phyloP scores from a whole-genome alignment of 352 stramenopile species.

The Phytophthora foliorum region DNA sequence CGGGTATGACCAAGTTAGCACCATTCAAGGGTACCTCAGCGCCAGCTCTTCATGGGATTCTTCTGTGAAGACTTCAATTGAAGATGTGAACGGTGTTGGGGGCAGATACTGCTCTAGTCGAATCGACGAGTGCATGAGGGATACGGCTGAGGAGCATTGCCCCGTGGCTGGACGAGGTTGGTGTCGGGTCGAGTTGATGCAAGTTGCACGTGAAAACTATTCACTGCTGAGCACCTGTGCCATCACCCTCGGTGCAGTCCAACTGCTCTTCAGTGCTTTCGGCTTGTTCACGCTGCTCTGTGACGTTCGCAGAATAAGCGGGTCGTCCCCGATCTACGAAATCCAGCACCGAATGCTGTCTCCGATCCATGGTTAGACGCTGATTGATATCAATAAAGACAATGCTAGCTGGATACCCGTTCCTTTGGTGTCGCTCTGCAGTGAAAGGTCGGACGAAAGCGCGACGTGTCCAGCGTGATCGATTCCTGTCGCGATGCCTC shows the following conservation, averaged over 20 bases:
- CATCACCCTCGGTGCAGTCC: slow-evolving; percentile 48
- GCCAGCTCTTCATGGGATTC: slow-evolving; percentile 44
- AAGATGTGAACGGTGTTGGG: slow-evolving; percentile 44
- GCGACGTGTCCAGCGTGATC: slow-evolving; percentile 7
- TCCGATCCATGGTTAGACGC: slow-evolving; percentile 26
- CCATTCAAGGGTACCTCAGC: slow-evolving; percentile 26
- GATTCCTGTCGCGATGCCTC: slow-evolving; percentile 19
- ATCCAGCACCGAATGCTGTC: slow-evolving; percentile 44
- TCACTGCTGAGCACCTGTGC: slow-evolving; percentile 54
- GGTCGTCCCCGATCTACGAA: slow-evolving; percentile 47
- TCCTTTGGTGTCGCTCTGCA: slow-evolving; percentile 17
- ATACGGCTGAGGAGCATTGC: slow-evolving; percentile 42
- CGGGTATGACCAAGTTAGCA: slow-evolving; percentile 45
- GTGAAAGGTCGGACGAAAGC: slow-evolving; percentile 42
- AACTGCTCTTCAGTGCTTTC: slow-evolving; percentile 59
- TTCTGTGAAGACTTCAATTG: slow-evolving; percentile 42
- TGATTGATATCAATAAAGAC: slow-evolving; percentile 9
- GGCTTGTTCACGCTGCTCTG: slow-evolving; percentile 69
- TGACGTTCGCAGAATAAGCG: slow-evolving; percentile 57
- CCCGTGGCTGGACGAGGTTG: slow-evolving; percentile 47
- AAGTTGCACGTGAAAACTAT: slow-evolving; percentile 57
- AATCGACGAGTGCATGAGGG: slow-evolving; percentile 26
- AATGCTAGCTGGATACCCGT: too few species aligned
- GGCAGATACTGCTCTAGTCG: slow-evolving; percentile 52
- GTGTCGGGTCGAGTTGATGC: slow-evolving; percentile 62